phyloP scores from a whole-genome alignment of 148 eudicot genomes.

The Linanthus parryae region DNA sequence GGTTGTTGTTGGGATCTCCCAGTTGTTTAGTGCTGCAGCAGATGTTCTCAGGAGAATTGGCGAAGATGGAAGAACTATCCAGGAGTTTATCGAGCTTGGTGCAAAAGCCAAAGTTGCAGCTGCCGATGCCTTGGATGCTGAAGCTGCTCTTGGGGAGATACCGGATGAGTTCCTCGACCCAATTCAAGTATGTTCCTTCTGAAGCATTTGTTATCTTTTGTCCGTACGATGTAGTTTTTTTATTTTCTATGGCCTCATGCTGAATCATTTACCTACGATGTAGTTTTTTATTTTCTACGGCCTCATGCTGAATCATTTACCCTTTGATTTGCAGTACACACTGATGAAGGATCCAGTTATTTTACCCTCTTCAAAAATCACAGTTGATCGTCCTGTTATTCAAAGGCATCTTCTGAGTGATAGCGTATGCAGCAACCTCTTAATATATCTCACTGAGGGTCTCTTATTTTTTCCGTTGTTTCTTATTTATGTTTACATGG shows the following conservation, averaged over 20 bases:
- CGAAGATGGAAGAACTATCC: constrained; percentile 71
- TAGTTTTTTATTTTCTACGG: too few species aligned
- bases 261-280: too few species aligned
- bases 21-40: constrained; percentile 87
- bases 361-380: constrained; percentile 84
- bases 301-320: neutral
- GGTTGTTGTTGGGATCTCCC: constrained; percentile 14
- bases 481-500: constrained; percentile 6
- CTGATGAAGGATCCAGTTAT: constrained; percentile 96
- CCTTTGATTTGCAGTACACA: constrained; percentile 68
- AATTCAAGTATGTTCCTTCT: constrained; percentile 53
- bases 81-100: constrained; percentile 83
- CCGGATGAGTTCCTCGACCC: constrained; percentile 99
- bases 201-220: neutral
- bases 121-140: constrained; percentile 91
- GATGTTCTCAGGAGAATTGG: constrained; percentile 73
- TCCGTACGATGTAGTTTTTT: neutral
- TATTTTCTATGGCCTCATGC: neutral
- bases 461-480: neutral
- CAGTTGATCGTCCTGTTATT: constrained; percentile 83
- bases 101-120: constrained; percentile 80
- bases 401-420: constrained; percentile 97
- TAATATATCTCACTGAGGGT: neutral
- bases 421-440: constrained; percentile 27
- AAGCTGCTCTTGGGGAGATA: constrained; percentile 90